A percentile compares a stretch with the other conserved stretches of the same genome.
phyloP scores from a whole-genome alignment of 805 yeast genomes.

The Kregervanrija fluxuum region DNA sequence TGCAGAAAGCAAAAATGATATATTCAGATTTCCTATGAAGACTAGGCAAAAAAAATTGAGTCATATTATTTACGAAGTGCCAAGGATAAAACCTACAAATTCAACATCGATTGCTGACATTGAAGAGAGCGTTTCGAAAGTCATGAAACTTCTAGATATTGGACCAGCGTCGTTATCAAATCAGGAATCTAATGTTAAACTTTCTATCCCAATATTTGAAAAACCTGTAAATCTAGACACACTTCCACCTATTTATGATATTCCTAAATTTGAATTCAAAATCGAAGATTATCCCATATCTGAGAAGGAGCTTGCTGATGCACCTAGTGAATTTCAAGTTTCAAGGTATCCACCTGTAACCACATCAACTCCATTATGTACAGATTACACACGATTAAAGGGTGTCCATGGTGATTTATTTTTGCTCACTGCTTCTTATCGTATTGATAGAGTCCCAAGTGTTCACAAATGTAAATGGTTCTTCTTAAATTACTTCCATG shows the following conservation, averaged over 20 bases:
- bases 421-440: conserved; percentile 6
- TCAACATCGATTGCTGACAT: too few species aligned
- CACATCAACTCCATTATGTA: conserved; percentile 9
- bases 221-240: too few species aligned
- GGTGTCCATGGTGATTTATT: conserved; percentile 20
- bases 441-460: conserved; percentile 5
- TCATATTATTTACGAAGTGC: too few species aligned
- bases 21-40: too few species aligned
- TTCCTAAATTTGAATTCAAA: conserved; percentile 8
- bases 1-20: too few species aligned
- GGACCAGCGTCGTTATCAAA: too few species aligned
- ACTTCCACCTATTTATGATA: conserved; percentile 1
- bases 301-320: conserved; percentile 10
- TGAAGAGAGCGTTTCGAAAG: too few species aligned
- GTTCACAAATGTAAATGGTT: conserved; percentile 19
- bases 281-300: conserved; percentile 1
- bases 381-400: conserved; percentile 10
- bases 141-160: too few species aligned
- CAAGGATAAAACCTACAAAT: too few species aligned
- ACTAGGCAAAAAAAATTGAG: too few species aligned
- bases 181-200: too few species aligned
- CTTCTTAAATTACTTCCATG: conserved; percentile 16
- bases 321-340: conserved; percentile 11
- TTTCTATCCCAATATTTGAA: too few species aligned
- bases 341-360: conserved; percentile 11